Conservation (phyloP, 2,329 filamentous ascomycete genomes). For the Aspergillus calidoustus region DNA sequence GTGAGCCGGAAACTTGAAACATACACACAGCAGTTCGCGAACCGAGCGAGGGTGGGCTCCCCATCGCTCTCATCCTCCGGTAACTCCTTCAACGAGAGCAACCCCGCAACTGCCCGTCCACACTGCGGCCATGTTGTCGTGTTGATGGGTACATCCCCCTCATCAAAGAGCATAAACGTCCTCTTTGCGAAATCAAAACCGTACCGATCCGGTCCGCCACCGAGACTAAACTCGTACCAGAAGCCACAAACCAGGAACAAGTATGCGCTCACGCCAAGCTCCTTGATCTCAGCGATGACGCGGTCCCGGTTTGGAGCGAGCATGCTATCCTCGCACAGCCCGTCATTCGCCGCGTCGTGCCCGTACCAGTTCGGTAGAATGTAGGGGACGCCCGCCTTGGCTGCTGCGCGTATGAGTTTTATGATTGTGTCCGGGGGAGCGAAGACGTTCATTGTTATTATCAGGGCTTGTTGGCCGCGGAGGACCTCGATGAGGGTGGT, state of each 20-base stretch:
- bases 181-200: constrained; percentile 57
- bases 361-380: constrained; percentile 58
- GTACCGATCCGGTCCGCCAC: constrained; percentile 39
- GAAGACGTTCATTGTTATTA: constrained; percentile 57
- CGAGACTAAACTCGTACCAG: constrained; percentile 60
- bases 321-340: constrained; percentile 42
- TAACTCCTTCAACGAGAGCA: constrained; percentile 53
- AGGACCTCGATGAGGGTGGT: constrained; percentile 55
- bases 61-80: constrained; percentile 46
- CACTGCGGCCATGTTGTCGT: constrained; percentile 64
- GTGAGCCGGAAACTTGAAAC: constrained; percentile 62
- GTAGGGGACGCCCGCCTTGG: constrained; percentile 58
- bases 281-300: constrained; percentile 44
- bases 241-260: constrained; percentile 53
- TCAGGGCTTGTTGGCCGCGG: constrained; percentile 58
- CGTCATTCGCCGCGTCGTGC: constrained; percentile 35
- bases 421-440: constrained; percentile 53
- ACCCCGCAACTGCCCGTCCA: constrained; percentile 56
- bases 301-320: constrained; percentile 29
- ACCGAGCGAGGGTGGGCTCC: constrained; percentile 47
- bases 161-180: constrained; percentile 55
- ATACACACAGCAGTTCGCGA: constrained; percentile 56
- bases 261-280: constrained; percentile 47
- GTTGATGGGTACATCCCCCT: constrained; percentile 61
- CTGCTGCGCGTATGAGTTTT: constrained; percentile 61